Evolutionary conservation across 2,329 filamentous ascomycete genomes (phyloP), one percentile per base, ranked within the genome.

Genomic region (Arthrobotrys pseudoclavata): DNA sequence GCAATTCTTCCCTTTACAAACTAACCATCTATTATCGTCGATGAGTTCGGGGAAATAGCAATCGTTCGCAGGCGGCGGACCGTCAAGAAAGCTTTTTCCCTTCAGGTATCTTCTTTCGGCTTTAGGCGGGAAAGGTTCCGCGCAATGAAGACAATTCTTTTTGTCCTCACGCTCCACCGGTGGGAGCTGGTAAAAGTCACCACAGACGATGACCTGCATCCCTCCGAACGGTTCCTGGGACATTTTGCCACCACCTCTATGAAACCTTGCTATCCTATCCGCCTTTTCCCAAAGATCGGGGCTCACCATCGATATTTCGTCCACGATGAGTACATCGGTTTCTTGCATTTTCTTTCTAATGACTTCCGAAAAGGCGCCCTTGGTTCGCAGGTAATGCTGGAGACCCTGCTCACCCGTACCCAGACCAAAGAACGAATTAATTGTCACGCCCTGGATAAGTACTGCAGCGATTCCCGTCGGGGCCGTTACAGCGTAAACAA

Each of bases 301-400:
- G n/a, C 71, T 75, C n/a, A 81, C 85, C 89, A 91, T 91, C 78
- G 87, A 89, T 71, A 91, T 88, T 82, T 91, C 90, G 79, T 91
- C 89, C 15, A 91, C 88, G 24, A 91, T 85, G 0, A 91, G 84
- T 0, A 89, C 86, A 61, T 90, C 84, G 0, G 86, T 88, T 0
- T 82, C 34, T 0, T 83, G 79, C 0, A 84, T 79, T 40, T 82
- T 82, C 69, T 86, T 87, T 79, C 37, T 47, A 12, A 69, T 53
- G 29, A 42, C 20, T 15, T 42, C 18, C 12, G 50, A 62, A 52
- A 53, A 55, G 12, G 64, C 66, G 4, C 69, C 40, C 24, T 42
- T 64, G n/a, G 48, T 61, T 22, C 57, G 34, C 20, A 80, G 13
- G 67, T 81, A 81, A 18, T 79, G 40, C 2, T 64, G 5, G 2